Base-by-base conservation (phyloP, 2,329 filamentous ascomycete genomes). In the Aspergillus puulaauensis region DNA sequence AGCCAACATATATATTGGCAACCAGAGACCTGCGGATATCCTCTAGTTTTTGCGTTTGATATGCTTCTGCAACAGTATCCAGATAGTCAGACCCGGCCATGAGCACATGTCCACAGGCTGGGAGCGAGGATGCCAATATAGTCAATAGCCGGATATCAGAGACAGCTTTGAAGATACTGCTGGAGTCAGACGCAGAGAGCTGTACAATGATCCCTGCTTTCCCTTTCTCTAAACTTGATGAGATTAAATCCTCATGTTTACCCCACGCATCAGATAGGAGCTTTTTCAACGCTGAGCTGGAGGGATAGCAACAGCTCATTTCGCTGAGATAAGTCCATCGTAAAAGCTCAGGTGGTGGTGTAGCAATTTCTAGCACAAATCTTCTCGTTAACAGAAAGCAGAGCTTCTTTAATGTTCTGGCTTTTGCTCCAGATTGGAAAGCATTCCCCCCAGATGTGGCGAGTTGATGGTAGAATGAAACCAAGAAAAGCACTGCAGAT, bases 11-110 rank as follows among this genome's bases (percentile, higher is more conserved):
- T 12, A 85, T 79, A 3, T 89, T 88, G 1, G 89, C 86, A 47
- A 93, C 81, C 31, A 96, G 82, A 15, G 83, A 82, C 61, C 85
- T 89, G 58, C 87, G 84, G 44, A 92, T 81, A 17, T 69, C 64
- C 21, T 83, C 82, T 56, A 87, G 84, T 72, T 85, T 86, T 57
- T 87, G 82, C 49, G 78, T 77, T 31, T 66, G 65, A 59, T 79
- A 79, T 31, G 69, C 68, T 59, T 79, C 77, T 52, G 70, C 69
- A 12, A 96, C 80, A 0, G 89, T 86, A 70, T 97, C 93, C 19
- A 96, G 75, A 65, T 95, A 93, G 74, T 97, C 93, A 51, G 90
- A 92, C 1, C 93, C 93, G 0, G 89, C 89, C 65, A 96, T 83
- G 66, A 96, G 87, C 64, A 90, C 80, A 6, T 77, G 73, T 31